Evolutionary conservation across 2,329 filamentous ascomycete genomes (phyloP).

Genomic region (Fusarium goolgardi): DNA sequence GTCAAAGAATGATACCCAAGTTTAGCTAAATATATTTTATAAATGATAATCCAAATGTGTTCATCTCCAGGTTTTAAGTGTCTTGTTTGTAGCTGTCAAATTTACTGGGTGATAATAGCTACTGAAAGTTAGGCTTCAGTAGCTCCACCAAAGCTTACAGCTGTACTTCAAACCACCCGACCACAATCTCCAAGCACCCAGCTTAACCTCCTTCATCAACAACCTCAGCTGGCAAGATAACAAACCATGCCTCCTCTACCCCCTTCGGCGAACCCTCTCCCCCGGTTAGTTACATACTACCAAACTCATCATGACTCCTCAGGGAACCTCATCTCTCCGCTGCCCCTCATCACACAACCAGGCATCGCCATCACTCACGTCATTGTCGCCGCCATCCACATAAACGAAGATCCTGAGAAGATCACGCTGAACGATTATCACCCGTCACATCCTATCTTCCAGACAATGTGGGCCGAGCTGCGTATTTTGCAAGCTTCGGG

Average conservation of each 20-base stretch:
- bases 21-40: constrained; percentile 2
- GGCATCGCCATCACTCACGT: constrained; percentile 76
- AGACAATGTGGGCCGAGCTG: constrained; percentile 82
- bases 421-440: constrained; percentile 85
- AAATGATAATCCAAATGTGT: neutral
- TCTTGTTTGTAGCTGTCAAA: neutral
- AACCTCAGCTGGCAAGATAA: neutral
- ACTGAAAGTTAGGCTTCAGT: constrained; percentile 10
- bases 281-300: constrained; percentile 64
- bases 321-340: constrained; percentile 62
- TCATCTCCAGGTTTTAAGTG: neutral
- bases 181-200: constrained; percentile 4
- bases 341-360: constrained; percentile 62
- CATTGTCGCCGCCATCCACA: constrained; percentile 86
- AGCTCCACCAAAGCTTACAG: constrained; percentile 27
- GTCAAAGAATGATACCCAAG: too few species aligned
- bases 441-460: constrained; percentile 74
- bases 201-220: constrained; percentile 12
- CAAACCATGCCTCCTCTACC: constrained; percentile 50
- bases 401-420: constrained; percentile 74
- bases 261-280: constrained; percentile 49
- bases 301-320: constrained; percentile 64
- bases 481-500: constrained; percentile 76
- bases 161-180: neutral
- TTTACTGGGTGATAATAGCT: constrained; percentile 29